Base-by-base conservation (phyloP, 2,329 filamentous ascomycete species). In the Hirsutella minnesotensis region DNA sequence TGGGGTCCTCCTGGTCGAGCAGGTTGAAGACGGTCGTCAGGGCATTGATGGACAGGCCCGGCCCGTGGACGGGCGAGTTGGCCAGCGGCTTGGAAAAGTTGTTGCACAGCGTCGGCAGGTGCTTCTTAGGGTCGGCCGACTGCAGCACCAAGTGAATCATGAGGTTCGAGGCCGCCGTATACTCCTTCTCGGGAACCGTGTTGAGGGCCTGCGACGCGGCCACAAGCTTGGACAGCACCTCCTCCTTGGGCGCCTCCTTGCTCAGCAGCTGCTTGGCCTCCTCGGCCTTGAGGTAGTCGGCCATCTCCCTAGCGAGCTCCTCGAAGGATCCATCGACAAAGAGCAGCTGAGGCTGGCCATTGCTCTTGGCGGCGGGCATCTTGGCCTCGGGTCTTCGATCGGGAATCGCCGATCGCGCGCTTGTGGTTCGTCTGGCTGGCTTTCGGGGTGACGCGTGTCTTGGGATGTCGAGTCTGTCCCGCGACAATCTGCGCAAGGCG, bases 1-100 rank as follows among this genome's bases (percentile, higher is more conserved):
- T 77, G 43, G 86, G 81, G 59, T 88, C 83, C 57, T 81, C 72
- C 47, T 81, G 69, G 53, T 81, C 69, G 53, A 96, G 77, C 51
- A 94, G 83, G 75, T 98, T 98, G 81, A 96, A 98, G 59, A 98
- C 80, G 55, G 89, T 95, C 59, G 86, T 88, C 53, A 98, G 78
- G 54, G 92, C 84, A 52, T 87, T 88, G 54, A 96, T 82, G 50
- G 88, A 87, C 51, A 98, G 77, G 40, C 84, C 83, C 49, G 83
- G 74, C 54, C 89, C 87, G 68, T 95, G 89, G 53, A 82, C 72
- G 42, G 88, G 85, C 40, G 90, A 94, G 48, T 85, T 86, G 48
- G 82, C 79, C 60, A 96, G 79, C 50, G 92, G 90, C 63, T 86
- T 83, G 51, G 79, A 79, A 59, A 98, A 85, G 68, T 94, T 90